phyloP scores from a whole-genome alignment of 1,284 basidiomycete genomes.

The Trichosporon sp. region DNA sequence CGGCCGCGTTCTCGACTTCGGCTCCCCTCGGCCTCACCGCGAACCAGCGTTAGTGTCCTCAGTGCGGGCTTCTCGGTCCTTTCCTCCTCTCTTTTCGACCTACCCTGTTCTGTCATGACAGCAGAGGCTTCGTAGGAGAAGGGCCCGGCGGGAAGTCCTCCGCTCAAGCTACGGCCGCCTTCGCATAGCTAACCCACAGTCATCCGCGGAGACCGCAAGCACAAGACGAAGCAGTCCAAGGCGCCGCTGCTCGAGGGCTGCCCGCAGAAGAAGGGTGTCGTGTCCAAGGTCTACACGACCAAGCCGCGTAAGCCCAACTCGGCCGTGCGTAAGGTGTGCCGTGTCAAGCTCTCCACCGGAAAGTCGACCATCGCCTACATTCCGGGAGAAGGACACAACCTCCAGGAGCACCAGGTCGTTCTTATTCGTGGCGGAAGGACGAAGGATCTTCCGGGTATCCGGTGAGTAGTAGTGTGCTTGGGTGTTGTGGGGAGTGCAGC shows the following conservation, averaged over 20 bases:
- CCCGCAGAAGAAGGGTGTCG: constrained; percentile 88
- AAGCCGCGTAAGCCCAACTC: constrained; percentile 99
- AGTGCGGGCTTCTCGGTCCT: background rate
- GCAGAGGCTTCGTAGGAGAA: too few species aligned
- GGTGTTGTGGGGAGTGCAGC: background rate
- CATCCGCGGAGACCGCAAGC: constrained; percentile 53
- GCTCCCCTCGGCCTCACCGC: constrained; percentile 67
- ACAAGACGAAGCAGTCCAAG: constrained; percentile 59
- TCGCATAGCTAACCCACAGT: constrained; percentile 23
- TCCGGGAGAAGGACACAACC: constrained; percentile 94
- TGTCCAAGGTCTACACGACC: constrained; percentile 76
- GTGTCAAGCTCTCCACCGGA: constrained; percentile 89
- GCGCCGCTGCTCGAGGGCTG: constrained; percentile 76
- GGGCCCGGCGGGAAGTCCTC: too few species aligned
- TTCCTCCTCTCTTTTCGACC: background rate
- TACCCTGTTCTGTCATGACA: too few species aligned
- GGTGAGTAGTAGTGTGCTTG: constrained; percentile 62
- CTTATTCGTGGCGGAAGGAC: constrained; percentile 90
- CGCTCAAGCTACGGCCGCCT: background rate
- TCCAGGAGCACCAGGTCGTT: constrained; percentile 97
- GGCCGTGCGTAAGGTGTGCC: constrained; percentile 93
- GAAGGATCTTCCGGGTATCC: constrained; percentile 95
- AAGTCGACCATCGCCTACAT: constrained; percentile 92
- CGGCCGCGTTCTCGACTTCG: constrained; percentile 63
- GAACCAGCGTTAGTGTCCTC: constrained; percentile 64